A percentile compares a stretch with the other conserved stretches of the same genome.
These are phyloP conservation scores for Euphorbia celastroides DNA, from an alignment of 441 rosid genomes.

Conservation along the genomic window DNA sequence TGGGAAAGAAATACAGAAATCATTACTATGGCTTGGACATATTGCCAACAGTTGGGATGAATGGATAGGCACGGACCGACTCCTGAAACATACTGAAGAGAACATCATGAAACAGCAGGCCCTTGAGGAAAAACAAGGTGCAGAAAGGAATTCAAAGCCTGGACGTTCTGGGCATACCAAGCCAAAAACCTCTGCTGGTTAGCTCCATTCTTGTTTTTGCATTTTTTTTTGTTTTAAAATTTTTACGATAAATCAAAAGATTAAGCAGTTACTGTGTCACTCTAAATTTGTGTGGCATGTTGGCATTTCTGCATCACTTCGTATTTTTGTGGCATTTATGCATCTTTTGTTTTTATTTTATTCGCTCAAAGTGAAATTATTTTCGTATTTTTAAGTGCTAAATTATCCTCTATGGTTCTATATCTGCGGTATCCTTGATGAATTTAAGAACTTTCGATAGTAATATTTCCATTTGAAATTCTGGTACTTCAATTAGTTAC, in stretches of 20 bases:
- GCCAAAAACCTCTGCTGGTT: constrained; percentile 73
- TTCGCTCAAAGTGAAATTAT: not conserved
- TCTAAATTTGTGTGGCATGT: no score
- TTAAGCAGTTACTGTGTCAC: not conserved
- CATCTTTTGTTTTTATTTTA: not conserved
- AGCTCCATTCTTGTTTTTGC: constrained; percentile 21
- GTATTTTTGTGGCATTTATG: no score
- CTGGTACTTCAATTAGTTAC: not conserved
- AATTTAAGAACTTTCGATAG: not conserved
- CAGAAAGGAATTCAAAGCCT: constrained; percentile 70
- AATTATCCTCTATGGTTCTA: no score
- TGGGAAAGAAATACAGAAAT: constrained; percentile 35
- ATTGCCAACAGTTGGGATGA: constrained; percentile 98
- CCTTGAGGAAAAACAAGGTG: constrained; percentile 71
- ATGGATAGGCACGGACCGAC: constrained; percentile 89
- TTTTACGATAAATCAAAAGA: not conserved
- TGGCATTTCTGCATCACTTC: no score
- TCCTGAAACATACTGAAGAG: constrained; percentile 78
- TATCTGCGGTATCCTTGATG: no score
- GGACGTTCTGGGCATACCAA: constrained; percentile 74
- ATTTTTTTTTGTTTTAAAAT: not conserved
- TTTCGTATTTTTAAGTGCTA: no score
- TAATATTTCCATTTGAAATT: not conserved
- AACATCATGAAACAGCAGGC: constrained; percentile 83
- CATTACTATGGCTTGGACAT: constrained; percentile 49